phyloP scores from a whole-genome alignment of 2,329 filamentous ascomycete genomes.

The Paecilomyces dactylethromorphus region DNA sequence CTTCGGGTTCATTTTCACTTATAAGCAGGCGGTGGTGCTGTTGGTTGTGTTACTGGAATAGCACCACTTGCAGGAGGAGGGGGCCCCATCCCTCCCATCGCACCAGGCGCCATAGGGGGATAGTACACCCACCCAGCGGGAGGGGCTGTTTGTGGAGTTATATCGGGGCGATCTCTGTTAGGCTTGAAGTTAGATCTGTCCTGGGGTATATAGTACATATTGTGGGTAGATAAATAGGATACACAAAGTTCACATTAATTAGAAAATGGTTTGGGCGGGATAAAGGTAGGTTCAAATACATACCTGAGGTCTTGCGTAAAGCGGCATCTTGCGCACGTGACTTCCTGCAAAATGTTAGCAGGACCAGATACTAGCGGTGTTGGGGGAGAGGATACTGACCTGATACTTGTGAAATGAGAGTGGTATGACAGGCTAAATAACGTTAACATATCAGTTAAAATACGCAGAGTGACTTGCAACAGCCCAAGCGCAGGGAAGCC shows the following conservation, averaged over 20 bases:
- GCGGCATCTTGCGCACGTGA: conserved; percentile 31
- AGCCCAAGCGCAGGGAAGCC: conserved; percentile 2
- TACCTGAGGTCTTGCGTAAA: conserved; percentile 32
- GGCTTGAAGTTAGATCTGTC: neutral
- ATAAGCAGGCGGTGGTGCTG: neutral
- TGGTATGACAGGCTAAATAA: conserved; percentile 30
- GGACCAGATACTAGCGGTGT: neutral
- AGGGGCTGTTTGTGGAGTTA: conserved; percentile 29
- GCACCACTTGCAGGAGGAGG: neutral
- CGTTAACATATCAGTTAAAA: neutral
- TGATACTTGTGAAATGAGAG: conserved; percentile 34
- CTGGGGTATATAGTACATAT: neutral
- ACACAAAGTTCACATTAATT: neutral
- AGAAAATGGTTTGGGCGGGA: neutral
- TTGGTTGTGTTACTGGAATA: neutral
- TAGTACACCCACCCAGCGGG: conserved; percentile 12
- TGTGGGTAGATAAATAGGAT: neutral
- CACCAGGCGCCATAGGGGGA: neutral
- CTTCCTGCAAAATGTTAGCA: conserved; percentile 24
- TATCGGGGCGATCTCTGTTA: conserved; percentile 29
- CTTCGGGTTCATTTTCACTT: neutral
- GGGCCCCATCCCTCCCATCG: neutral
- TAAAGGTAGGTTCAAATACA: neutral
- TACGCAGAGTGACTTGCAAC: neutral
- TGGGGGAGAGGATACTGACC: conserved; percentile 11